Conservation (phyloP, 441 rosid genomes). For the Sinapis alba region DNA sequence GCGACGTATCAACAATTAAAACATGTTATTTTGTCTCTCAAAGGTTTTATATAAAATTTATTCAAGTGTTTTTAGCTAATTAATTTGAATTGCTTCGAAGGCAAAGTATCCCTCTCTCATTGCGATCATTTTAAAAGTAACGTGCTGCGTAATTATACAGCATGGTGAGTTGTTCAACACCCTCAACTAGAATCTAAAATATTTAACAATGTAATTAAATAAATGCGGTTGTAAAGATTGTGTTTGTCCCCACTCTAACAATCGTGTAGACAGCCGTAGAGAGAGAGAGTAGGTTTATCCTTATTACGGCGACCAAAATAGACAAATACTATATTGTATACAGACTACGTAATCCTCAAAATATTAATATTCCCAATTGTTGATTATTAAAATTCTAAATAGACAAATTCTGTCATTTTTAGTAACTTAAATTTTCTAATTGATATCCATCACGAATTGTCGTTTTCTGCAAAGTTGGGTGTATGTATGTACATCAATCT, state of each 20-base stretch:
- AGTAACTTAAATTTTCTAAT: neutral
- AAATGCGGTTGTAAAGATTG: slow-evolving; percentile 42
- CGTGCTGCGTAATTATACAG: slow-evolving; percentile 22
- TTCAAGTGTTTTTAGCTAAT: neutral
- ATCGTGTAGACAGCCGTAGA: slow-evolving; percentile 31
- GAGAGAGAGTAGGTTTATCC: slow-evolving; percentile 17
- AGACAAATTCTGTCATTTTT: slow-evolving; percentile 29
- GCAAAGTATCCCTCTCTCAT: slow-evolving; percentile 26
- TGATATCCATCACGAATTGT: slow-evolving; percentile 29
- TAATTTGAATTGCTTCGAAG: slow-evolving; percentile 11
- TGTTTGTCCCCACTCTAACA: slow-evolving; percentile 44
- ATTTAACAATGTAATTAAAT: slow-evolving; percentile 19
- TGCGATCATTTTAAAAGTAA: neutral
- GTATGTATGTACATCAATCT: slow-evolving; percentile 35
- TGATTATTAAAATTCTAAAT: slow-evolving; percentile 14
- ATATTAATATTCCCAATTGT: neutral
- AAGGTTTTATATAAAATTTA: slow-evolving; percentile 2
- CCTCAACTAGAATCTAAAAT: slow-evolving; percentile 37
- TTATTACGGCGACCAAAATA: slow-evolving; percentile 35
- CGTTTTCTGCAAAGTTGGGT: slow-evolving; percentile 36
- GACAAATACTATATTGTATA: slow-evolving; percentile 9
- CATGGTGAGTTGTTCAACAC: slow-evolving; percentile 56
- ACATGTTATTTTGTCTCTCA: slow-evolving; percentile 12
- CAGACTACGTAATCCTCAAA: slow-evolving; percentile 4
- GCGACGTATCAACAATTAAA: slow-evolving; percentile 19